These are phyloP conservation scores for Xanthoceras sorbifolium DNA, from an alignment of 345 rosid species.

Conservation along the genomic window DNA sequence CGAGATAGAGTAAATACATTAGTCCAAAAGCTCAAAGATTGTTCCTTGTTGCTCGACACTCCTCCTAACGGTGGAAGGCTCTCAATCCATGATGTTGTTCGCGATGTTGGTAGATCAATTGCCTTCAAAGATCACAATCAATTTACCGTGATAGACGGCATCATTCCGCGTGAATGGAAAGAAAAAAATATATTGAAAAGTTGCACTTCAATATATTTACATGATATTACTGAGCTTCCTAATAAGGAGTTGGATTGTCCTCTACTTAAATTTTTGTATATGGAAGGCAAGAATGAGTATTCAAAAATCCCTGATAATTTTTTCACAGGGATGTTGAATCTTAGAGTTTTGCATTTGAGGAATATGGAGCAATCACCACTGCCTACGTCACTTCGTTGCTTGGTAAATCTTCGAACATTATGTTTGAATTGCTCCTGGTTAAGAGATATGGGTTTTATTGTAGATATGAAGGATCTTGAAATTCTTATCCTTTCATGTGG, in stretches of 20 bases:
- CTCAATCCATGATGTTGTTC: slow-evolving; percentile 23
- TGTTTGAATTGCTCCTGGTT: too few relatives aligned
- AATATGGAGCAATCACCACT: neutral
- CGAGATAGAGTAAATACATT: slow-evolving; percentile 13
- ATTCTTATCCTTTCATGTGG: slow-evolving; percentile 24
- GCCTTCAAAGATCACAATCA: slow-evolving; percentile 1
- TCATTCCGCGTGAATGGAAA: neutral
- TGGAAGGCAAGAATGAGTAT: accelerated
- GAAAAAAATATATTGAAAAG: neutral
- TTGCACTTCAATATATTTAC: neutral
- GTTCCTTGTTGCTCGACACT: slow-evolving; percentile 24
- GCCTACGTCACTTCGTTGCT: slow-evolving; percentile 12
- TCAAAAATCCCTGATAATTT: slow-evolving; percentile 8
- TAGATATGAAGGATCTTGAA: slow-evolving; percentile 17
- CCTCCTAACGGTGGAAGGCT: too few relatives aligned
- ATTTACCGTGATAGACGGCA: neutral
- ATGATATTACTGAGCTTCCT: neutral
- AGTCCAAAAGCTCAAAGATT: slow-evolving; percentile 25
- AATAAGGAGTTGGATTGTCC: slow-evolving; percentile 20
- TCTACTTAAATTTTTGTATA: neutral
- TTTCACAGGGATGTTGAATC: slow-evolving; percentile 18
- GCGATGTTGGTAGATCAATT: slow-evolving; percentile 11
- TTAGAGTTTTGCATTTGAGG: slow-evolving; percentile 26
- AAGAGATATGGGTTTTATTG: too few relatives aligned
- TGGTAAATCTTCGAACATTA: slow-evolving; percentile 21